Percentiles rank a stretch among this genome's conserved stretches.
Conservation (phyloP, 768 basidiomycete species). For the Mycena haematopus region DNA sequence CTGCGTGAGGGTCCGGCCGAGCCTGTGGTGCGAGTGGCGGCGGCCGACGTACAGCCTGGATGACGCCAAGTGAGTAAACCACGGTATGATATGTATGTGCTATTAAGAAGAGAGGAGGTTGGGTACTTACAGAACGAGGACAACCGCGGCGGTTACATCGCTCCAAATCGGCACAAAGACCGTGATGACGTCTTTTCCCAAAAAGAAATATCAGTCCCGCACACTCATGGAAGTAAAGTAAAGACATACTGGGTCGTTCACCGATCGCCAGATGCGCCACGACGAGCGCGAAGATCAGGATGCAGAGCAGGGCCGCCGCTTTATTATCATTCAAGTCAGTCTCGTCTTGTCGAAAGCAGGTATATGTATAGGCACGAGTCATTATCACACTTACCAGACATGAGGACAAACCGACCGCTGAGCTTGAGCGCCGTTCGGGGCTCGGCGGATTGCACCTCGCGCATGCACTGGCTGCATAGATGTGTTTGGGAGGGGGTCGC, state of each 20-base stretch:
- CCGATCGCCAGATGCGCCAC: neutral
- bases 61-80: neutral
- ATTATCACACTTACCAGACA: conserved; percentile 1
- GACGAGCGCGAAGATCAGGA: neutral
- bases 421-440: neutral
- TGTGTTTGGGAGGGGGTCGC: neutral
- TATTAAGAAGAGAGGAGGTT: too few species aligned
- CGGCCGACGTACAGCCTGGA: conserved; percentile 13
- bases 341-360: neutral
- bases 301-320: conserved; percentile 4
- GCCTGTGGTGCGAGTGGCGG: neutral
- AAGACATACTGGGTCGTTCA: neutral
- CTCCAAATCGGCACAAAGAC: conserved; percentile 12
- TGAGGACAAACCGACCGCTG: neutral
- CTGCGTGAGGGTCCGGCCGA: conserved; percentile 17
- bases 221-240: too few species aligned
- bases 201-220: too few species aligned
- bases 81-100: neutral
- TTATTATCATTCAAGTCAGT: too few species aligned
- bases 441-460: neutral
- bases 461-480: conserved; percentile 10
- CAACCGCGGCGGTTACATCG: neutral
- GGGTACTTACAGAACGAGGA: conserved; percentile 9
- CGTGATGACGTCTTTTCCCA: conserved; percentile 3
- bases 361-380: too few species aligned